Percentiles rank a stretch among this genome's conserved stretches.
Conservation (phyloP, 2,329 filamentous ascomycete genomes). For the Blumeriella jaapii region DNA sequence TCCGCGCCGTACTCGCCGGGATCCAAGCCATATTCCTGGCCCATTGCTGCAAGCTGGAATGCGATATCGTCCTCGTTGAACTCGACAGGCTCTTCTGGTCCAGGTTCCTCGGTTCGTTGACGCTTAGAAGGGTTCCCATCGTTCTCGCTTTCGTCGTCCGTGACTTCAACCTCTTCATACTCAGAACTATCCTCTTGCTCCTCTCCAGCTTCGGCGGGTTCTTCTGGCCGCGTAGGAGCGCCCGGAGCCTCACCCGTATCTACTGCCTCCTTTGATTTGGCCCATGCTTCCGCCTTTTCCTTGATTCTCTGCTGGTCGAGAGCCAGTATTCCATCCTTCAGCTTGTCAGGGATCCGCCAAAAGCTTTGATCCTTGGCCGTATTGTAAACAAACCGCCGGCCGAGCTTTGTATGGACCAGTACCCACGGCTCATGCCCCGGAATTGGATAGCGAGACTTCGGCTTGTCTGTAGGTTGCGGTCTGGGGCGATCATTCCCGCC, state of each 20-base stretch:
- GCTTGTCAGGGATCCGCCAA: conserved; percentile 85
- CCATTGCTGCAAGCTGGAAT: conserved; percentile 83
- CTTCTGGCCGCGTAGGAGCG: conserved; percentile 15
- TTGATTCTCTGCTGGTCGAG: conserved; percentile 62
- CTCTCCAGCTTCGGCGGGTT: conserved; percentile 20
- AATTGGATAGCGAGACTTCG: conserved; percentile 67
- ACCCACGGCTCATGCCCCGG: conserved; percentile 80
- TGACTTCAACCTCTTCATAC: conserved; percentile 44
- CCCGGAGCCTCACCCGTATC: conserved; percentile 23
- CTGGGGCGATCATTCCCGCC: conserved; percentile 43
- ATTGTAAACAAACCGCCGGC: conserved; percentile 84
- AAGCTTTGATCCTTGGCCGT: conserved; percentile 75
- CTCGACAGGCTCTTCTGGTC: conserved; percentile 45
- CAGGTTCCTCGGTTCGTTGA: conserved; percentile 35
- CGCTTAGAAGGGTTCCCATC: conserved; percentile 38
- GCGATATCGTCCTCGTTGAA: conserved; percentile 94
- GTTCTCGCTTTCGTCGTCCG: conserved; percentile 37
- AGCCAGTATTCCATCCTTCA: conserved; percentile 65
- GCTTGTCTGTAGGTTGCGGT: conserved; percentile 64
- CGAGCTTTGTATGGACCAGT: conserved; percentile 84
- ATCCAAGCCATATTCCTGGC: conserved; percentile 69
- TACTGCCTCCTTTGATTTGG: conserved; percentile 17
- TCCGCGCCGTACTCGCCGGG: conserved; percentile 65
- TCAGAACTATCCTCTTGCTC: conserved; percentile 51
- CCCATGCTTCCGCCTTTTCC: conserved; percentile 36